Base-by-base conservation (phyloP, 805 yeast genomes). In the Blastobotrys attinorum region DNA sequence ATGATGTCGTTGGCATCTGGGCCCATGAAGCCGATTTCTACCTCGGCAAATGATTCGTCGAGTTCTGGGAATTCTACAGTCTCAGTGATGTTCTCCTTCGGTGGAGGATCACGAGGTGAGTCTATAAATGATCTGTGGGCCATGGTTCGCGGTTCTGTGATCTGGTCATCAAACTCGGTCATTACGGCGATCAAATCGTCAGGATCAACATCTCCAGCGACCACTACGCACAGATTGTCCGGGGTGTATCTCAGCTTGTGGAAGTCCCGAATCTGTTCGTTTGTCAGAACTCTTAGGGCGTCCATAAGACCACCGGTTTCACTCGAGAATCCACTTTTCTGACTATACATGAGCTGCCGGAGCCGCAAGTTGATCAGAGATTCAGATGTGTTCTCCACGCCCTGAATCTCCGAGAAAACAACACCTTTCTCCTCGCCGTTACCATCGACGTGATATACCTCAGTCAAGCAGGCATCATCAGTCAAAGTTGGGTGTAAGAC, bases 401-500 rank as follows among this genome's bases (percentile, higher is more conserved):
- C 97, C 58, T 86, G 96, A 97, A 92, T 92, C 65, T 92, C 98
- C 42, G 94, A 82, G 60, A 83, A 92, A 2, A 92, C 97, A 23
- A 92, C 98, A 54, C 98, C 98, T 60, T 87, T 87, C 54, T 92
- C 98, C 51, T 82, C 78, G 25, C 84, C 95, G 6, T 77, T 73
- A 1, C 95, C 96, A 60, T 92, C 97, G 37, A 92, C 76, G 60
- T 92, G 97, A 60, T 86, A 86, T 6, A 92, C 97, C 60, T 92
- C 98, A 1, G 98, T 92, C 42, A 81, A 67, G 55, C 95, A 92
- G 0, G 95, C 95, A 42, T 79, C 85, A 57, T 88, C 95, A 1
- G 95, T 82, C 42, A 92, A 65, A 0, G 95, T 85, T 1, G 98
- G 97, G 53, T 79, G 62, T 37, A 88, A 61, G 20, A 92, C 64